Conservation (phyloP, 441 rosid genomes). For the Pelargonium hybrid region DNA sequence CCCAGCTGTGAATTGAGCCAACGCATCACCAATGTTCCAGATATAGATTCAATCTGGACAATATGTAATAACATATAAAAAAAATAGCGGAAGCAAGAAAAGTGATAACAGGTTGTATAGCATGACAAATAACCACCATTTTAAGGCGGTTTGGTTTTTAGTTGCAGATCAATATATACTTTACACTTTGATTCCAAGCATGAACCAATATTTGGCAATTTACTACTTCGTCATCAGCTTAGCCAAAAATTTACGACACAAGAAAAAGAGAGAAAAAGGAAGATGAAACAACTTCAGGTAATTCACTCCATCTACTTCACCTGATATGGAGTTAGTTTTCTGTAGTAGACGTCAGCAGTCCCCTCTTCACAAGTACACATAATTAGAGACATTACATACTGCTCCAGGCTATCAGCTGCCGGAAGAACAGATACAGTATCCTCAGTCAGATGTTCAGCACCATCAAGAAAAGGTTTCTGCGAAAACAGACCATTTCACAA, state of each 20-base stretch:
- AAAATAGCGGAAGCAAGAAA: not conserved
- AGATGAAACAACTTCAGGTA: not conserved
- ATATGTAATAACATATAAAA: conserved; percentile 5
- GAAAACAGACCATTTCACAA: conserved; percentile 19
- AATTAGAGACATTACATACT: conserved; percentile 55
- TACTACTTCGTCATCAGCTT: not conserved
- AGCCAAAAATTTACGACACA: not conserved
- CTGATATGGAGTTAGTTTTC: conserved; percentile 71
- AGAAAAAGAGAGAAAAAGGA: not conserved
- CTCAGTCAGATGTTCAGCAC: conserved; percentile 82
- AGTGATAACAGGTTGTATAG: not conserved
- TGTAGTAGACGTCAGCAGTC: conserved; percentile 46
- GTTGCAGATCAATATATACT: not conserved
- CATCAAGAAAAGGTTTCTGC: conserved; percentile 94
- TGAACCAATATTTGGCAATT: not conserved
- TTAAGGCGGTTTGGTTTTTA: not conserved
- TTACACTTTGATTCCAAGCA: not conserved
- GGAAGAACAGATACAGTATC: conserved; percentile 90
- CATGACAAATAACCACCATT: not conserved
- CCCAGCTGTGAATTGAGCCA: conserved; percentile 96
- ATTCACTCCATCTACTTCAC: conserved; percentile 31
- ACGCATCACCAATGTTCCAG: conserved; percentile 91
- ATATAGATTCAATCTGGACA: conserved; percentile 63
- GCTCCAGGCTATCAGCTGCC: conserved; percentile 87
- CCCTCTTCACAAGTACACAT: conserved; percentile 55